A percentile compares a stretch with the other conserved stretches of the same genome.
These are phyloP conservation scores for Metarhizium sp. DNA, from an alignment of 2,329 filamentous ascomycete genomes.

Conservation along the genomic window DNA sequence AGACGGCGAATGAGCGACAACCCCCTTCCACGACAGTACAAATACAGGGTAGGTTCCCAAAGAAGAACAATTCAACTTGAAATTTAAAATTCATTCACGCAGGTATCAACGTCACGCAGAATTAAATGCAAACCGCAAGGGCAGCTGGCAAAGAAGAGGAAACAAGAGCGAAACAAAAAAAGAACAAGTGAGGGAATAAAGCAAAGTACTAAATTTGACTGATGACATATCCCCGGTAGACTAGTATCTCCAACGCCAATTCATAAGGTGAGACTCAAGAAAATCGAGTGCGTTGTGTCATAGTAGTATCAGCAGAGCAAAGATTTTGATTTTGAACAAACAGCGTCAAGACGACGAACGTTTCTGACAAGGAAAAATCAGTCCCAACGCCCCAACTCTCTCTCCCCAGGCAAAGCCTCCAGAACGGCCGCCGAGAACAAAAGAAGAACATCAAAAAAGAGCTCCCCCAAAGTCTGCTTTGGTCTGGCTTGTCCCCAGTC, in stretches of 20 bases:
- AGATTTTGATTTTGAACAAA: conserved; percentile 9
- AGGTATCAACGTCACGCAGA: too few relatives aligned
- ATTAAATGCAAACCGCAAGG: conserved; percentile 3
- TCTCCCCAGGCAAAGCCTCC: conserved; percentile 14
- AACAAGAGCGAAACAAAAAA: background rate
- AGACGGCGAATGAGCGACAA: too few relatives aligned
- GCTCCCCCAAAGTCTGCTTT: conserved; percentile 6
- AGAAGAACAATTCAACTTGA: too few relatives aligned
- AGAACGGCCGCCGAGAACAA: conserved; percentile 14
- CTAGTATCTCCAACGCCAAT: conserved; percentile 33
- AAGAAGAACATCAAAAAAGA: conserved; percentile 14
- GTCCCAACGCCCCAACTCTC: conserved; percentile 19
- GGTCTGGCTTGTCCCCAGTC: conserved; percentile 3
- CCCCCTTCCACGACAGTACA: too few relatives aligned
- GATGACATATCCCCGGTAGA: conserved; percentile 26
- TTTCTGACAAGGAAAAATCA: conserved; percentile 16
- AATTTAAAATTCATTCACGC: too few relatives aligned
- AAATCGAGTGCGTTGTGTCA: conserved; percentile 20
- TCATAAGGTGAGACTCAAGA: conserved; percentile 24
- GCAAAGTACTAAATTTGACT: conserved; percentile 24
- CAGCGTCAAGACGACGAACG: conserved; percentile 9
- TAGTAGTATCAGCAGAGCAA: conserved; percentile 22
- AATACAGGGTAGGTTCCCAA: too few relatives aligned
- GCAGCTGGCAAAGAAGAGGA: conserved; percentile 1
- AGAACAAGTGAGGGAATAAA: conserved; percentile 11